Percentiles rank a stretch among this genome's conserved stretches.
Evolutionary conservation across 202 grass and related monocot genomes (phyloP).

Genomic region (Miscanthus sacchariflorus): DNA sequence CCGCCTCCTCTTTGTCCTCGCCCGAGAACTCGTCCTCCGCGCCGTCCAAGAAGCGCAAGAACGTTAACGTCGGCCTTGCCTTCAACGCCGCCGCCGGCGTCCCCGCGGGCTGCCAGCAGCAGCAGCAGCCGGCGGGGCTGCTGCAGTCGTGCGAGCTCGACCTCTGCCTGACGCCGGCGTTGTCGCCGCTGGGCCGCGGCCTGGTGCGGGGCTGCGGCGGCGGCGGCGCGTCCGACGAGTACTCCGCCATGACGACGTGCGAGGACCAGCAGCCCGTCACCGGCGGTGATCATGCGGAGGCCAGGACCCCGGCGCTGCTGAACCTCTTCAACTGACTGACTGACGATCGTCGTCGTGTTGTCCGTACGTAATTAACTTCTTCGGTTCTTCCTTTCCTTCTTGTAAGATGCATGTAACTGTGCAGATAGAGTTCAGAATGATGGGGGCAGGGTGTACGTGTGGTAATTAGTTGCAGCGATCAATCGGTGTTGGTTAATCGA

Average conservation of each 20-base stretch:
- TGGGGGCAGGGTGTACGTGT: neutral
- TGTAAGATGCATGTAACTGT: conserved; percentile 39
- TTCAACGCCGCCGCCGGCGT: neutral
- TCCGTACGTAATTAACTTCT: neutral
- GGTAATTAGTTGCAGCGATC: conserved; percentile 39
- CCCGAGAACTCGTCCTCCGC: conserved; percentile 46
- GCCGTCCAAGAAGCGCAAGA: conserved; percentile 48
- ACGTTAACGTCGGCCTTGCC: neutral
- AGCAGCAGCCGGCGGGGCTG: neutral
- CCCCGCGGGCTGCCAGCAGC: too few species aligned
- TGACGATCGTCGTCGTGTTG: neutral
- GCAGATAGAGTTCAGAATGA: neutral
- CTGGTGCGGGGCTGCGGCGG: conserved; percentile 1
- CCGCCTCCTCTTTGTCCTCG: neutral
- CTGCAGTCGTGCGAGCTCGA: conserved; percentile 63
- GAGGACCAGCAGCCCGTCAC: conserved; percentile 25
- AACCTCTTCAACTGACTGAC: conserved; percentile 58
- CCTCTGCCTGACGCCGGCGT: conserved; percentile 67
- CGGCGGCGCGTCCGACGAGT: conserved; percentile 60
- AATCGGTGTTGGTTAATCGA: neutral
- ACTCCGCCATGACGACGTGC: conserved; percentile 62
- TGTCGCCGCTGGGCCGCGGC: neutral
- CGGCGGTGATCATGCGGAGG: conserved; percentile 9
- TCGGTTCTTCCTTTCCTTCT: neutral
- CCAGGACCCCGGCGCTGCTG: conserved; percentile 45